Base-by-base conservation (phyloP, 2,329 filamentous ascomycete species). In the Mycosphaerella arachidis region DNA sequence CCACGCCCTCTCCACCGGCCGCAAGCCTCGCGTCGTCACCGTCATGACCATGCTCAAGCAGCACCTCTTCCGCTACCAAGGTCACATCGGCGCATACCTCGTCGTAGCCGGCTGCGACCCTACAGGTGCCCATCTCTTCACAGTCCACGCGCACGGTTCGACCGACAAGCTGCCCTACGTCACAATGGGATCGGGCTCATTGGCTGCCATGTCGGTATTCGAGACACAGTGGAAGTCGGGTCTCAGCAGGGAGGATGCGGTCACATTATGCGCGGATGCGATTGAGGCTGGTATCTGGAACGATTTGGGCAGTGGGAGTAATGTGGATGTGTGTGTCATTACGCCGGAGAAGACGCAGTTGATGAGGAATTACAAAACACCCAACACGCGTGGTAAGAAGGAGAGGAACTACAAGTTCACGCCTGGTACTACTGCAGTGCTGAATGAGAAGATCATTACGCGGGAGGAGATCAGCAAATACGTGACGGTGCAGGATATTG, bases 1-100 rank as follows among this genome's bases (percentile, higher is more conserved):
- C 63, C 94, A 99, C 82, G 86, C 93, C 57, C 88, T 99, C 71
- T 97, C 92, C 58, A 97, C 94, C 31, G 93, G 93, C 77, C 93
- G 94, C 76, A 92, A 94, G 78, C 93, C 94, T 62, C 92, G 94
- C 74, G 95, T 99, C 69, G 92, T 97, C 68, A 99, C 94, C 64
- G 96, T 92, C 83, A 99, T 99, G 94, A 99, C 94, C 55, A 88
- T 99, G 82, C 88, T 99, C 67, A 99, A 99, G 84, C 94, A 99
- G 81, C 94, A 99, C 77, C 90, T 99, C 64, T 99, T 99, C 89
- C 88, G 90, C 71, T 91, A 99, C 83, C 94, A 99, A 77, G 94
- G 94, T 69, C 85, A 99, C 81, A 96, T 99, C 69, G 94, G 95
- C 69, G 94, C 94, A 66, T 99, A 99, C 78, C 88, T 99, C 60